Conservation (phyloP, 2,329 filamentous ascomycete species). For the Monosporascus sp. region DNA sequence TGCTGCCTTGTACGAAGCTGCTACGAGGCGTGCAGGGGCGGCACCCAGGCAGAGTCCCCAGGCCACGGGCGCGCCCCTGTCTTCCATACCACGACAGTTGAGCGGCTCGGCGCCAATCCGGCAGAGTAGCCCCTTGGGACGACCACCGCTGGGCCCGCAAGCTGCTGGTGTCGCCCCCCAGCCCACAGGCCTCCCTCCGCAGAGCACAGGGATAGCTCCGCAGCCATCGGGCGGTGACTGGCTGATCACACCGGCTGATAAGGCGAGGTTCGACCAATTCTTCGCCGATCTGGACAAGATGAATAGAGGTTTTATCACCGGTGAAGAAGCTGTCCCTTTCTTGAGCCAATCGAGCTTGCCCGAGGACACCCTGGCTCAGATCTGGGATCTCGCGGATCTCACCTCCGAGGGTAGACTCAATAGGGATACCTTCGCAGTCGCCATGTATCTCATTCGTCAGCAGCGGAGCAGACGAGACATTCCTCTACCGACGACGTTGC, state of each 20-base stretch:
- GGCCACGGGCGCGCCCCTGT: conserved; percentile 50
- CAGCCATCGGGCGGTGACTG: conserved; percentile 62
- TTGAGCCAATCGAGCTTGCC: conserved; percentile 87
- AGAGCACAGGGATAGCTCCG: conserved; percentile 7
- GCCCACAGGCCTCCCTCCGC: conserved; percentile 1
- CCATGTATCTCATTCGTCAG: conserved; percentile 94
- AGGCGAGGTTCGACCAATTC: conserved; percentile 79
- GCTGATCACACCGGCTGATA: conserved; percentile 79
- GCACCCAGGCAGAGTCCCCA: conserved; percentile 45
- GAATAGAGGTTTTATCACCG: conserved; percentile 78
- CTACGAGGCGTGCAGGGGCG: conserved; percentile 61
- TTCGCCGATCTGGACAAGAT: conserved; percentile 79
- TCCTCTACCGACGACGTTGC: conserved; percentile 70
- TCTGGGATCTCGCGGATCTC: conserved; percentile 96
- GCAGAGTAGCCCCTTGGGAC: conserved; percentile 53
- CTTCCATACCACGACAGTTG: conserved; percentile 76
- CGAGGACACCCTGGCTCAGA: conserved; percentile 85
- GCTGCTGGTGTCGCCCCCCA: conserved; percentile 29
- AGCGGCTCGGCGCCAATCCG: conserved; percentile 65
- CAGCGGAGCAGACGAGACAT: conserved; percentile 69
- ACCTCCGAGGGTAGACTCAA: conserved; percentile 82
- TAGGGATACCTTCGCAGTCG: conserved; percentile 90
- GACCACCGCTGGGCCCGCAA: conserved; percentile 43
- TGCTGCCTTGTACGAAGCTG: conserved; percentile 83
- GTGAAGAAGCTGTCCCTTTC: conserved; percentile 91